phyloP scores from a whole-genome alignment of 805 yeast species.

The Ogataea kodamae region DNA sequence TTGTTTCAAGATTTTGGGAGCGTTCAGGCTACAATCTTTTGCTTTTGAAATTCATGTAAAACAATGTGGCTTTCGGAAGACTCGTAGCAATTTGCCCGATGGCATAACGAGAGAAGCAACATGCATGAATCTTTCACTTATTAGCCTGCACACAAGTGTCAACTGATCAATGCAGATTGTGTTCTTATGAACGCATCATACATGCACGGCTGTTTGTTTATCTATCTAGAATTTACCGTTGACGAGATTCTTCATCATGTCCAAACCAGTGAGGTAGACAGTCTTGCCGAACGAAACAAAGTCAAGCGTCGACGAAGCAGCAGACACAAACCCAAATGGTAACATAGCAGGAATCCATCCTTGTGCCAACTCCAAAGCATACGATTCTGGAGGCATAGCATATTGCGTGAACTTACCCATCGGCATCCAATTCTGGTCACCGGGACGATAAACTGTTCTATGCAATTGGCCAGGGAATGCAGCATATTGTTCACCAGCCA shows the following conservation, averaged over 20 bases:
- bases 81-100: too few relatives aligned
- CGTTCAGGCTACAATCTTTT: too few relatives aligned
- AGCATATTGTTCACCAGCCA: slow-evolving; percentile 75
- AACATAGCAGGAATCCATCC: slow-evolving; percentile 99
- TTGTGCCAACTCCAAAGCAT: slow-evolving; percentile 93
- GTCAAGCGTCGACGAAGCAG: slow-evolving; percentile 78
- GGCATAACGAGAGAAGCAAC: too few relatives aligned
- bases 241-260: slow-evolving; percentile 67
- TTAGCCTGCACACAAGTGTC: too few relatives aligned
- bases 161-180: neutral
- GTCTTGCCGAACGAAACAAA: slow-evolving; percentile 65
- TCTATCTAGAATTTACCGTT: slow-evolving; percentile 65
- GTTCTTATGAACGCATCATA: neutral
- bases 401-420: slow-evolving; percentile 83
- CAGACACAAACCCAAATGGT: slow-evolving; percentile 89
- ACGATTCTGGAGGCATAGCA: slow-evolving; percentile 74
- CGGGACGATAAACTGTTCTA: slow-evolving; percentile 78
- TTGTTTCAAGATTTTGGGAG: too few relatives aligned
- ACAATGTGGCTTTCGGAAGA: too few relatives aligned
- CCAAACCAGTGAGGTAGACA: slow-evolving; percentile 66
- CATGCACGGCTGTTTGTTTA: neutral
- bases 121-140: too few relatives aligned
- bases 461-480: slow-evolving; percentile 58
- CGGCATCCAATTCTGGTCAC: slow-evolving; percentile 75
- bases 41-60: too few relatives aligned